phyloP scores from a whole-genome alignment of 352 stramenopile species.

The Globisporangium canariense region DNA sequence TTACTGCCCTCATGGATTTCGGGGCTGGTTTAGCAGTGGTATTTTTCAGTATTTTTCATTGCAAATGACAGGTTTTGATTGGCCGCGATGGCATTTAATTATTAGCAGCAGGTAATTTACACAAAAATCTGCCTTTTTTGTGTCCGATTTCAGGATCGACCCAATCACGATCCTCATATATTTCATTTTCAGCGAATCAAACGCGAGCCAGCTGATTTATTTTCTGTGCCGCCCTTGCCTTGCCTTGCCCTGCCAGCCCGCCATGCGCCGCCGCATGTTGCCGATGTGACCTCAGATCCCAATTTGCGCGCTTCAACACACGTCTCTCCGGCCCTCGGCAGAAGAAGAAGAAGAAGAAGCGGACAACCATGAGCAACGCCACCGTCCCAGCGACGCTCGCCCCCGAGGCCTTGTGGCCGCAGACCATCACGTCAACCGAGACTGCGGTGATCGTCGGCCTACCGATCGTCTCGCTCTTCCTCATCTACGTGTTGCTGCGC shows the following conservation, averaged over 20 bases:
- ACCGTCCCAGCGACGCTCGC: conserved; percentile 8
- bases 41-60: no score
- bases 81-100: no score
- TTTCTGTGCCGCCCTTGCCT: not conserved
- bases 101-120: no score
- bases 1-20: not conserved
- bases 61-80: no score
- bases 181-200: not conserved
- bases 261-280: not conserved
- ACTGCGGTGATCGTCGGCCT: conserved; percentile 31
- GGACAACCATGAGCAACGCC: conserved; percentile 14
- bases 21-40: no score
- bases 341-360: conserved; percentile 1
- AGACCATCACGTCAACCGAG: conserved; percentile 20
- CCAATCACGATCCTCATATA: no score
- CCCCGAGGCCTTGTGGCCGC: conserved; percentile 19
- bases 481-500: conserved; percentile 62
- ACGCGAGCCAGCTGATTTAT: not conserved
- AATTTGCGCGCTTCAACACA: conserved; percentile 20
- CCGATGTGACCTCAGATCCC: conserved; percentile 9
- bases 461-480: conserved; percentile 41
- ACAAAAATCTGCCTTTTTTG: no score
- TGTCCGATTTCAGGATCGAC: no score
- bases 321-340: not conserved
- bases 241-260: not conserved